These are phyloP conservation scores for Pelargonium exstipulatum DNA, from an alignment of 441 rosid species.

Conservation along the genomic window DNA sequence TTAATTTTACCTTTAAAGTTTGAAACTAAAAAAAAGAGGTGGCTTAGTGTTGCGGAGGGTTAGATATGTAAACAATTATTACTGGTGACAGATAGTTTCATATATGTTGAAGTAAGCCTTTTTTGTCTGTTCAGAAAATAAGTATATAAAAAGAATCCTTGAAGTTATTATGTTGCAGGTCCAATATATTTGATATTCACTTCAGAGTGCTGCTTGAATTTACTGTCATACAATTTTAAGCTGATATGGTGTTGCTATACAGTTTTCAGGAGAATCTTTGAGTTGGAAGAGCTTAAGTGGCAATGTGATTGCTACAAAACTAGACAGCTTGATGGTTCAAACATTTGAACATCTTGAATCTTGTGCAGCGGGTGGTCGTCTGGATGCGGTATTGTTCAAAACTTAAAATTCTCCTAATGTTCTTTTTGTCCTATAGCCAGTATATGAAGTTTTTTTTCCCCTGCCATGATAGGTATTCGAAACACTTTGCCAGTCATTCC, in stretches of 20 bases:
- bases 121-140: neutral
- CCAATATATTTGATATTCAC: neutral
- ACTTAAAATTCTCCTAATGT: neutral
- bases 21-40: neutral
- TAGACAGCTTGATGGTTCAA: slow-evolving; percentile 67
- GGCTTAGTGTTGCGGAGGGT: neutral
- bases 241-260: slow-evolving; percentile 18
- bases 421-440: neutral
- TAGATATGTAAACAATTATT: neutral
- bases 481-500: slow-evolving; percentile 58
- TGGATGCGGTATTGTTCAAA: slow-evolving; percentile 49
- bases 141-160: neutral
- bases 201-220: neutral
- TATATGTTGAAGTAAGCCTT: neutral
- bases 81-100: neutral
- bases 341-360: slow-evolving; percentile 75
- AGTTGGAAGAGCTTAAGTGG: slow-evolving; percentile 42
- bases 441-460: neutral
- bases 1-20: neutral
- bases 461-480: slow-evolving; percentile 50
- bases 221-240: slow-evolving; percentile 3
- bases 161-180: neutral
- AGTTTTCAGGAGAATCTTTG: slow-evolving; percentile 41
- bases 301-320: slow-evolving; percentile 46
- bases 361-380: slow-evolving; percentile 47